These are phyloP conservation scores for Zopfochytrium polystomum DNA, from an alignment of 371 early-diverging fungal species.

Conservation along the genomic window DNA sequence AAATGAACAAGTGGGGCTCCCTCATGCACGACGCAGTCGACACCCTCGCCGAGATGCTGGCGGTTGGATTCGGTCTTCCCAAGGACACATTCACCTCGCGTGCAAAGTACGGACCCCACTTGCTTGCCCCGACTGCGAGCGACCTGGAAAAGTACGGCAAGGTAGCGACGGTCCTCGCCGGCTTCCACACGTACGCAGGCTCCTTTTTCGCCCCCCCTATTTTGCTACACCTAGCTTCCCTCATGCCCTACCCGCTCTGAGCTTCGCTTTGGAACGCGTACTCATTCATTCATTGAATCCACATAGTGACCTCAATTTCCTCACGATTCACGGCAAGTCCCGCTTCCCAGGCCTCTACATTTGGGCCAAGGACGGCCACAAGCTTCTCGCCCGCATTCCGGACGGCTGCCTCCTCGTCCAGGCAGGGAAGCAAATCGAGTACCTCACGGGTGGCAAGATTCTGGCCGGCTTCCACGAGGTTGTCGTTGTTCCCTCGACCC, in stretches of 20 bases:
- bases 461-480: conserved; percentile 72
- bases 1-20: conserved; percentile 65
- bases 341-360: conserved; percentile 70
- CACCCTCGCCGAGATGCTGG: conserved; percentile 57
- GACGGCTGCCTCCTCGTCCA: conserved; percentile 68
- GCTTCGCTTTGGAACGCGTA: neutral
- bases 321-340: conserved; percentile 71
- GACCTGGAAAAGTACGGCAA: conserved; percentile 59
- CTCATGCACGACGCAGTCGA: conserved; percentile 54
- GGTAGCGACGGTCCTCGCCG: conserved; percentile 63
- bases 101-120: conserved; percentile 61
- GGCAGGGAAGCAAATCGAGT: conserved; percentile 69
- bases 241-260: neutral
- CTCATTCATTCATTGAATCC: conserved; percentile 20
- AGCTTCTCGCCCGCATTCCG: conserved; percentile 60
- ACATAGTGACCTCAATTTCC: conserved; percentile 65
- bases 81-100: conserved; percentile 50
- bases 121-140: conserved; percentile 67
- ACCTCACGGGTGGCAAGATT: conserved; percentile 63
- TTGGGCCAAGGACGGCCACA: conserved; percentile 61
- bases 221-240: neutral
- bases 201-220: neutral
- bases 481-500: conserved; percentile 56
- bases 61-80: conserved; percentile 60
- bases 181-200: conserved; percentile 42